Percentiles rank a stretch among this genome's conserved stretches.
These are phyloP conservation scores for Eimeria acervulina DNA, from an alignment of 169 alveolate genomes.

Conservation along the genomic window DNA sequence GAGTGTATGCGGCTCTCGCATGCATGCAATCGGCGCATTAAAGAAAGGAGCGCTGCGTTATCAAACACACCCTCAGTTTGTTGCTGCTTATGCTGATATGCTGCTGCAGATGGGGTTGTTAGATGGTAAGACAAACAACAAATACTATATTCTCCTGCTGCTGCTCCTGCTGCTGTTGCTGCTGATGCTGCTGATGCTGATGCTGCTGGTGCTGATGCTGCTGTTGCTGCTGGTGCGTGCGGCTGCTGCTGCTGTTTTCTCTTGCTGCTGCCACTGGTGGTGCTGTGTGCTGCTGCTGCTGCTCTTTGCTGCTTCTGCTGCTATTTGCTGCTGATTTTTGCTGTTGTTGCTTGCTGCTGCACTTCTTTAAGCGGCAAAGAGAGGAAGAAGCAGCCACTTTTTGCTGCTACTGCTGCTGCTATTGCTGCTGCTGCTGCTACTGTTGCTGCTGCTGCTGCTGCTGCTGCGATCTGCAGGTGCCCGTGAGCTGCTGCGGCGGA, in stretches of 20 bases:
- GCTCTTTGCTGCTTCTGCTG: background rate
- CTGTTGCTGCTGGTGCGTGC: too few species aligned
- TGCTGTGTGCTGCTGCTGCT: background rate
- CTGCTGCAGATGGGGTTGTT: background rate
- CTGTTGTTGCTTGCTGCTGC: background rate
- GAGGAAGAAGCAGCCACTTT: too few species aligned
- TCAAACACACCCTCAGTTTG: constrained; percentile 24
- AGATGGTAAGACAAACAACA: too few species aligned
- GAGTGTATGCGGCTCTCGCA: too few species aligned
- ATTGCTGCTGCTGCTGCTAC: background rate
- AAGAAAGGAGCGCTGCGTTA: background rate
- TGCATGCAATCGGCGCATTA: too few species aligned
- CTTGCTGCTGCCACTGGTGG: background rate
- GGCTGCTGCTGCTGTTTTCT: too few species aligned
- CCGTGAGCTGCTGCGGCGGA: background rate
- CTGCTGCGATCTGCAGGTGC: background rate
- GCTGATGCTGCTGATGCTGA: too few species aligned
- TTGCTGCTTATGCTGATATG: constrained; percentile 52
- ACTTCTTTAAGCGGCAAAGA: background rate
- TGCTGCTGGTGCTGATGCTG: too few species aligned
- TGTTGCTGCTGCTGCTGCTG: background rate
- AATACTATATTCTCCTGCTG: too few species aligned
- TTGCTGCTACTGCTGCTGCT: constrained; percentile 4
- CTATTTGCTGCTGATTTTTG: background rate
- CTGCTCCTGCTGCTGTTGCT: constrained; percentile 12